Evolutionary conservation across 2,329 filamentous ascomycete genomes (phyloP), one percentile per base, ranked within the genome.

Genomic region (Talaromyces albobiverticillius): DNA sequence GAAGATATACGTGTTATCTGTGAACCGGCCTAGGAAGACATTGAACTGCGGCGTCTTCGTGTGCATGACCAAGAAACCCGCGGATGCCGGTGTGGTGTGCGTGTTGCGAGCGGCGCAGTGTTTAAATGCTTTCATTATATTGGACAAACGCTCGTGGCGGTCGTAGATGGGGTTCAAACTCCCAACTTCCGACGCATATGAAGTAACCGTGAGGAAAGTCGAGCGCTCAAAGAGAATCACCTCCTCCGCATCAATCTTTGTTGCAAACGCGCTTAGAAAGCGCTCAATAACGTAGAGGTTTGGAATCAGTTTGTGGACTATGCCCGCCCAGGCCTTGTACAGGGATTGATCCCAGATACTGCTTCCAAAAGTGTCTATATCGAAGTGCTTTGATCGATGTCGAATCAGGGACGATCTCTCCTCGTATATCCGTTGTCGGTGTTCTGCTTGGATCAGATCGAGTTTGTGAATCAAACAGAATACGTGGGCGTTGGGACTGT

Each of bases 391-490:
- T 53, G 89, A 92, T 66, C 90, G 89, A 59, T 85, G 82, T 55
- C 87, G 83, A 59, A 96, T 89, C 53, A 91, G 78, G 26, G 83
- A 79, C 22, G 91, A 87, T 57, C 90, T 87, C 64, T 95, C 89
- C 58, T 93, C 86, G 71, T 95, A 96, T 59, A 96, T 84, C 55
- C 84, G 78, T 67, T 91, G 86, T 57, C 92, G 88, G 61, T 88
- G 84, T 54, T 88, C 83, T 36, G 86, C 83, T 61, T 92, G 88
- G 46, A 97, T 90, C 23, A 99, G 83, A 70, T 99, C 94, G 89
- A 99, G 96, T 76, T 99, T 99, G 85, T 99, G 94, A 61, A 99
- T 89, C 42, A 99, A 84, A 58, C 94, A 89, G 75, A 97, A 99
- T 65, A 99, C 87, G 69, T 89, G 89, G 59, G 93, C 90, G 31